Conservation (phyloP, 1,284 basidiomycete species). For the Pseudozyma sp. region DNA sequence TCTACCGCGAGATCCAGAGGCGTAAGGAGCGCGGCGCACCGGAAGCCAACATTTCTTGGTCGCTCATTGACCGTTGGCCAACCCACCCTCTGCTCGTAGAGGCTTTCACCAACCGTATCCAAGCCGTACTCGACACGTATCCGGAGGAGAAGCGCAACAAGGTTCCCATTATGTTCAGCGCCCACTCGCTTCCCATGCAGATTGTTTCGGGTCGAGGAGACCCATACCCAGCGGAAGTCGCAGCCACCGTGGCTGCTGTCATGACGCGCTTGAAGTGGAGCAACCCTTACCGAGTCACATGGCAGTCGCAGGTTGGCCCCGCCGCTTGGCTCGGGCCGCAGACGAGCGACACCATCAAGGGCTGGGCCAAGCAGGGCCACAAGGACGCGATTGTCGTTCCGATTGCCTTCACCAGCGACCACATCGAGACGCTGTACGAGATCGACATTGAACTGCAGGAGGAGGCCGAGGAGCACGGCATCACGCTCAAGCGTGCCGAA, state of each 20-base stretch:
- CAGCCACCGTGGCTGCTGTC: constrained; percentile 77
- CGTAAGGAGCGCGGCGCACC: constrained; percentile 60
- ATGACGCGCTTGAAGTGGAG: constrained; percentile 65
- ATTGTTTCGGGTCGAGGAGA: constrained; percentile 79
- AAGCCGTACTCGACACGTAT: constrained; percentile 84
- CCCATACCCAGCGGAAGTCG: constrained; percentile 95
- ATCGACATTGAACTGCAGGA: constrained; percentile 92
- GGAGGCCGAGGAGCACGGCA: constrained; percentile 83
- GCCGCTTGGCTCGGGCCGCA: constrained; percentile 99
- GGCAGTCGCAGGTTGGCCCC: constrained; percentile 98
- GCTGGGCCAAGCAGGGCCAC: constrained; percentile 85
- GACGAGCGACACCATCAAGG: constrained; percentile 90
- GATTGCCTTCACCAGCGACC: constrained; percentile 98
- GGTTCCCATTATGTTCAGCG: constrained; percentile 91
- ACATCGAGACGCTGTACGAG: constrained; percentile 98
- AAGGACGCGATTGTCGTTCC: constrained; percentile 91
- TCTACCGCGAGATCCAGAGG: constrained; percentile 75
- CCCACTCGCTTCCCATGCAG: constrained; percentile 91
- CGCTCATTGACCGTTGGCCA: constrained; percentile 97
- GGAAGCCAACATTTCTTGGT: constrained; percentile 84
- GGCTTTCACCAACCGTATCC: constrained; percentile 90
- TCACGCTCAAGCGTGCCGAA: constrained; percentile 89
- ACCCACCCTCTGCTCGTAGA: constrained; percentile 92
- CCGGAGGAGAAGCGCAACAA: constrained; percentile 76
- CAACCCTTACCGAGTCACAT: constrained; percentile 83